phyloP scores from a whole-genome alignment of 2,329 filamentous ascomycete species.

The Mycosphaerella arachidis region DNA sequence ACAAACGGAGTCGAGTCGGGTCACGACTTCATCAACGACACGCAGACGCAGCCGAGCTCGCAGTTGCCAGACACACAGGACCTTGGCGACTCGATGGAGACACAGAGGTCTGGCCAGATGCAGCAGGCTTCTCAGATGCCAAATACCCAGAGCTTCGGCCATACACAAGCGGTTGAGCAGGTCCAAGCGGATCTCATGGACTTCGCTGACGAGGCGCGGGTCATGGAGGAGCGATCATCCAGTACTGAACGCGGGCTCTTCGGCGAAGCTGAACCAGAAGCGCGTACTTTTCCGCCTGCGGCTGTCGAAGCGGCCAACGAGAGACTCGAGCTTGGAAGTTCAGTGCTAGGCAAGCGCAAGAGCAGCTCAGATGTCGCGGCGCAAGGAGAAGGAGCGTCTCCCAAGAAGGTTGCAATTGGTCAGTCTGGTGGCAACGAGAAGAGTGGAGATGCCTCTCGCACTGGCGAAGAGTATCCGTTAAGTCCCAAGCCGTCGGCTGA shows the following conservation, averaged over 20 bases:
- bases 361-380: not conserved
- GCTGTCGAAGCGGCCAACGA: not conserved
- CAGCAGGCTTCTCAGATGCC: not conserved
- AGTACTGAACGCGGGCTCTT: not conserved
- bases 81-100: not conserved
- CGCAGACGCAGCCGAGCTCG: not conserved
- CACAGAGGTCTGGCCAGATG: not conserved
- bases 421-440: not conserved
- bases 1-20: not conserved
- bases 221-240: not conserved
- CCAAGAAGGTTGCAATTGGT: not conserved
- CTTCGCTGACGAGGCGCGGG: not conserved
- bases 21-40: not conserved
- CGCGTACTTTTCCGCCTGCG: not conserved
- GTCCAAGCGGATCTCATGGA: constrained; percentile 1
- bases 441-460: not conserved
- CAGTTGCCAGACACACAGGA: not conserved
- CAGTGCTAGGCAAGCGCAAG: constrained; percentile 22
- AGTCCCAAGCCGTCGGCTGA: not conserved
- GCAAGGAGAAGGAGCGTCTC: not conserved
- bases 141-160: not conserved
- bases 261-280: not conserved
- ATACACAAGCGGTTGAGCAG: constrained; percentile 6
- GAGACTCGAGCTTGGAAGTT: not conserved
- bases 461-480: not conserved